Base-by-base conservation (phyloP, 2,329 filamentous ascomycete species). In the Claviceps quebecensis region DNA sequence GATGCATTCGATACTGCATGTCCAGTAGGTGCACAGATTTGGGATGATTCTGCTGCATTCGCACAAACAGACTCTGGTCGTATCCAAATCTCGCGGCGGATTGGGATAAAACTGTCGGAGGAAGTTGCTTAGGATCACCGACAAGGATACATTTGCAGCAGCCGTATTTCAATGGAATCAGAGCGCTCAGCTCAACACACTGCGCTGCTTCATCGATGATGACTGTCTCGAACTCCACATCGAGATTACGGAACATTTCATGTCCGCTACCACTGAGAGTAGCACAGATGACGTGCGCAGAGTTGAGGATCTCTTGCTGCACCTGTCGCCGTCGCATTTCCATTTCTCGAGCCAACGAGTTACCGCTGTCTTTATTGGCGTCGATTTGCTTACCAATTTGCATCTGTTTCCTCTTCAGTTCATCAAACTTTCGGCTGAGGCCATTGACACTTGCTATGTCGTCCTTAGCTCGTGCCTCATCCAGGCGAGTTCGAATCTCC, bases 1-100 rank as follows among this genome's bases (percentile, higher is more conserved):
- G 93, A 69, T 98, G 93, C 94, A 98, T 98, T 68, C 93, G 93
- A 65, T 98, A 98, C 64, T 98, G 93, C 52, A 86, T 93, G 63
- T 97, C 91, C n/a, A 98, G 80, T 26, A 98, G 75, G 70, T 98
- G 91, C 16, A 98, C 83, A 57, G 94, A 85, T 36, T 86, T 74
- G 1, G 88, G 87, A 60, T 91, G 84, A 56, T 96, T 96, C 60
- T 83, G 83, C 64, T 97, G 93, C 91, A 98, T 98, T 37, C 93
- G 86, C 50, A 97, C 93, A 71, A 98, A 98, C 68, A 98, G 73
- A 76, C 88, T 95, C 70, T 98, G 93, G 63, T 97, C 91, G 68
- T 97, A 98, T 57, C 93, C 89, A 67, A 90, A 97, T 39, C 83
- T 80, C 14, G 90, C 87, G 4, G 93, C 93, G 59, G 90, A 90